phyloP scores from a whole-genome alignment of 1,284 basidiomycete genomes.

The Flammula alnicola region DNA sequence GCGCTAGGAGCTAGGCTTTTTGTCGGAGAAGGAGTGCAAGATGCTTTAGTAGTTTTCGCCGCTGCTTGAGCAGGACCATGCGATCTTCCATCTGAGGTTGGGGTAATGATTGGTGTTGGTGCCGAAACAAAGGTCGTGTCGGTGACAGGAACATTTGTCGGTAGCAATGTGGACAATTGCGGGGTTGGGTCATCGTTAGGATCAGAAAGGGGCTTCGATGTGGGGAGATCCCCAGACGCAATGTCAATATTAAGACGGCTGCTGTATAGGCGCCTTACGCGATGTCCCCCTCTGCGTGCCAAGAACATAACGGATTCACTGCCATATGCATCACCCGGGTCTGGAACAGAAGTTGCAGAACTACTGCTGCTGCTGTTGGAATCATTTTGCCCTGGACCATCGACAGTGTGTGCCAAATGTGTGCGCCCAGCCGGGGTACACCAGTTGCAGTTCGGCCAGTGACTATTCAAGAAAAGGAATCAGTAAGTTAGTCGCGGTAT shows the following conservation, averaged over 20 bases:
- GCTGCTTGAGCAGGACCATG: slow-evolving; percentile 35
- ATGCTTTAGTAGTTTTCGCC: slow-evolving; percentile 32
- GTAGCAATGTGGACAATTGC: not conserved
- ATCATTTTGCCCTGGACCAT: slow-evolving; percentile 10
- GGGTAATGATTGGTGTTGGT: slow-evolving; percentile 1
- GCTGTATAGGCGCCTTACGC: not conserved
- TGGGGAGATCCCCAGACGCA: not conserved
- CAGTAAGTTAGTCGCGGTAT: not conserved
- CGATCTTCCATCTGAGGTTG: slow-evolving; percentile 7
- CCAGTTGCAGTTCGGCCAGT: slow-evolving; percentile 62
- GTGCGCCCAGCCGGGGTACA: slow-evolving; percentile 32
- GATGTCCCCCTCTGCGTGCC: not conserved
- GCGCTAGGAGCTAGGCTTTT: slow-evolving; percentile 45
- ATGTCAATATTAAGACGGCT: not conserved
- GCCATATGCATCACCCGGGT: slow-evolving; percentile 15
- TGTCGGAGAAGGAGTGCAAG: slow-evolving; percentile 51
- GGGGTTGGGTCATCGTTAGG: not conserved
- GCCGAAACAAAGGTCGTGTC: not conserved
- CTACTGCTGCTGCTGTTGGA: slow-evolving; percentile 4
- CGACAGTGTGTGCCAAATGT: slow-evolving; percentile 18
- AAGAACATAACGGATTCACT: slow-evolving; percentile 4
- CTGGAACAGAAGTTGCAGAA: not conserved
- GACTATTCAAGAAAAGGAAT: slow-evolving; percentile 29
- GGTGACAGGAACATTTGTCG: not conserved
- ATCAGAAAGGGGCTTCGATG: not conserved